Evolutionary conservation across 257 asterid species (phyloP).

Genomic region (Solanum chiquidenum): DNA sequence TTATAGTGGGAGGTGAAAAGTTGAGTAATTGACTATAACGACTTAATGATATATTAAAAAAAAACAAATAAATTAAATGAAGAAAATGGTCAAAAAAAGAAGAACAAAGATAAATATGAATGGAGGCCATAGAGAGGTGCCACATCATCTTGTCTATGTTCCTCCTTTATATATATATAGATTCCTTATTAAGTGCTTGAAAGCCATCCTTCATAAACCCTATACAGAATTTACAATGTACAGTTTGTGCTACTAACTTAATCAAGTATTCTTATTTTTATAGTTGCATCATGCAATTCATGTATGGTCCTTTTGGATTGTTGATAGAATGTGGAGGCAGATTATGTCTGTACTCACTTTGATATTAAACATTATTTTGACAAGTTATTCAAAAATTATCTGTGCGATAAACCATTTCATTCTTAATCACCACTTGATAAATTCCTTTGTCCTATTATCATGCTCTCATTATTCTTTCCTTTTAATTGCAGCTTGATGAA

Average conservation of each 20-base stretch:
- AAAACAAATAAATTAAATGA: no score
- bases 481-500: constrained; percentile 53
- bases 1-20: no score
- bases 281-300: background rate
- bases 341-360: background rate
- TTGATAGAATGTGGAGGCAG: background rate
- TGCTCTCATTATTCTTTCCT: background rate
- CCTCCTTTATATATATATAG: no score
- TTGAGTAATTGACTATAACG: no score
- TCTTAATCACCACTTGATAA: background rate
- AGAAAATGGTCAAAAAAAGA: no score
- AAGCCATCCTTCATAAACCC: background rate
- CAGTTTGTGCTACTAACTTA: background rate
- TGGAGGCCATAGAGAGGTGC: no score
- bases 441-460: background rate
- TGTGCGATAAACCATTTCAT: background rate
- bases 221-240: background rate
- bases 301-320: background rate
- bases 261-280: background rate
- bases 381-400: background rate
- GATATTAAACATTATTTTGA: background rate
- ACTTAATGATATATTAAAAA: no score
- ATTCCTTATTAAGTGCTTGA: background rate
- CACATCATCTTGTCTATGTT: no score
- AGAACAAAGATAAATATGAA: no score